Conservation (phyloP, 75 land plant species). For the Gnetum montanum region DNA sequence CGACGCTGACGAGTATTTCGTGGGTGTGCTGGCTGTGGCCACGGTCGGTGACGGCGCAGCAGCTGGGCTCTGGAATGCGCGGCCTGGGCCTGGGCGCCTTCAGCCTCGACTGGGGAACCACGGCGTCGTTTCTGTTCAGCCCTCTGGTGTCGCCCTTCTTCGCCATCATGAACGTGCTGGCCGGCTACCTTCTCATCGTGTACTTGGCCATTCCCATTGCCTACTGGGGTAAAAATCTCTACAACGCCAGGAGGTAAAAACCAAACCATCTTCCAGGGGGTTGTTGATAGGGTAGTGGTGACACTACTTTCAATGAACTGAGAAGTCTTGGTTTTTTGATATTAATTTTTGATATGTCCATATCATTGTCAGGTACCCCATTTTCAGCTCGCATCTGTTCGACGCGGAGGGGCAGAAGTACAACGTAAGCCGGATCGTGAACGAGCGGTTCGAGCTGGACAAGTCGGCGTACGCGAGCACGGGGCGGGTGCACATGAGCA, state of each 20-base stretch:
- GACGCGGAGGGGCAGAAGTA: constrained; percentile 38
- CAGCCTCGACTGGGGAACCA: constrained; percentile 57
- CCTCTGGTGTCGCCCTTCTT: constrained; percentile 70
- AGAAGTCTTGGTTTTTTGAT: too few species aligned
- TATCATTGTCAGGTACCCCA: too few species aligned
- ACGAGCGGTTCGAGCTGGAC: constrained; percentile 57
- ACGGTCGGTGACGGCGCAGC: constrained; percentile 72
- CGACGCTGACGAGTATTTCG: constrained; percentile 50
- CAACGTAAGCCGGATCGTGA: constrained; percentile 48
- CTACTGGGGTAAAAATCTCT: constrained; percentile 52
- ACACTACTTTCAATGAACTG: too few species aligned
- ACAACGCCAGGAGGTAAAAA: constrained; percentile 42
- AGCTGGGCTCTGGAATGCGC: constrained; percentile 63
- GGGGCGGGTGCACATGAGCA: constrained; percentile 55
- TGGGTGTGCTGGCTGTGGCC: constrained; percentile 68
- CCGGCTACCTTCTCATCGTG: constrained; percentile 37
- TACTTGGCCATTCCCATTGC: constrained; percentile 43
- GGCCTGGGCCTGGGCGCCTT: constrained; percentile 73
- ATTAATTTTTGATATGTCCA: too few species aligned
- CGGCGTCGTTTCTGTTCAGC: constrained; percentile 60
- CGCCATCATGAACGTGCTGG: constrained; percentile 53
- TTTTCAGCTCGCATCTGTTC: constrained; percentile 54
- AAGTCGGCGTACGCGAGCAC: constrained; percentile 24
- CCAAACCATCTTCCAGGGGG: too few species aligned
- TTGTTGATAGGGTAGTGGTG: too few species aligned